Base-by-base conservation (phyloP, 2,329 filamentous ascomycete genomes). In the Phialophora macrospora region DNA sequence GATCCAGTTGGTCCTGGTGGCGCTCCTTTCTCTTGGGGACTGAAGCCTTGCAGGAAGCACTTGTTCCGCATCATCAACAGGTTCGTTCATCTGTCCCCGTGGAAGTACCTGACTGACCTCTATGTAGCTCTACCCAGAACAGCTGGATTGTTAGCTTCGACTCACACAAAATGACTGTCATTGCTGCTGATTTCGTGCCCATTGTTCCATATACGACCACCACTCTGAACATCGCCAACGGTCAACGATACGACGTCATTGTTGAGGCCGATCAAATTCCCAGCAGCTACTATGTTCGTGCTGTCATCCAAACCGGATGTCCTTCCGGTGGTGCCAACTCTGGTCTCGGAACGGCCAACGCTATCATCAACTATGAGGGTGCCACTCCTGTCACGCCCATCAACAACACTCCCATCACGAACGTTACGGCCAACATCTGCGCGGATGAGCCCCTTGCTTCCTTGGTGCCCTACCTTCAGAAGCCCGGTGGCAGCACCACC, bases 151-250 rank as follows among this genome's bases (percentile, higher is more conserved):
- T 89, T 73, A 76, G 74, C 32, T 78, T 82, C 30, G 80, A 82
- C 49, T 81, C 83, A 56, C 87, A 89, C 73, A 81, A 72, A 0
- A 73, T 90, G 70, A 83, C 79, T 0, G 85, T 89, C 41, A 69
- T 70, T 55, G 64, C 68, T n/a, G 58, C 62, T 12, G 70, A 72
- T 44, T 72, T 71, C 24, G 67, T 72, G 26, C 65, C 70, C 34
- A 70, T 72, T 22, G 55, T 65, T 34, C 70, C 70, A 1, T 72
- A 71, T 55, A 60, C 55, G 22, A 71, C 68, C 26, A 83, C 6
- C 81, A 87, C 63, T n/a, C 62, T 72, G 55, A 66, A 66, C 17
- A 68, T 74, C 22, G 66, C 75, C 9, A 81, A 82, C 66, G 81
- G 81, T 72, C 78, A 80, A 69, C 74, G 78, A 17, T 79, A 79